Evolutionary conservation across 306 rosid genomes (phyloP), one percentile per base, ranked within the genome.

Genomic region (Rosa multiflora): DNA sequence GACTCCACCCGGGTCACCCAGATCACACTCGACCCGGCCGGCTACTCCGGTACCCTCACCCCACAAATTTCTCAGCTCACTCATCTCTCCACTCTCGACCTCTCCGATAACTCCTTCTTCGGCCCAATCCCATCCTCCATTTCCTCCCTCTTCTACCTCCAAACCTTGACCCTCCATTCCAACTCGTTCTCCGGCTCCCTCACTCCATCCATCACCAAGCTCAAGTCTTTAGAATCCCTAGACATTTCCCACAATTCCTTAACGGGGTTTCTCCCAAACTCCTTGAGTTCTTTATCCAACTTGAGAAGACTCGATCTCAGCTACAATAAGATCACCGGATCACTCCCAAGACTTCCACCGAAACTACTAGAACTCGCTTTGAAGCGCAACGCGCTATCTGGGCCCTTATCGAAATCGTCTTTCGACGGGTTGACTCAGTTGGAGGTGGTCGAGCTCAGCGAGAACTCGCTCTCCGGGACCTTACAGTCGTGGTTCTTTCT

Each of bases 11-110:
- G 83, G 23, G 81, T 94, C 83, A 88, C 84, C 76, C 97, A 94
- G 67, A 87, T 94, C 88, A 90, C 97, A 14, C 97, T 94, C 47
- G 99, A 92, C 91, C 92, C 97, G 0, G 94, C 89, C 7, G 91
- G 90, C 4, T 94, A 94, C 88, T 84, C 97, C 5, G 97, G 95
- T 18, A 29, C 89, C 0, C 97, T 94, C 81, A 82, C 89, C 23
- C 92, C 99, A 3, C 85, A 80, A 4, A 18, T 94, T 15, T 92
- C 97, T 35, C 84, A 47, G 2, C 89, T 94, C 92, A 80, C 92
- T 18, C 78, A 80, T 0, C 89, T 94, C 72, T 7, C 77, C 48
- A 84, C 84, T 47, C 89, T 94, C 8, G 99, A 92, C 86, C 87
- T 94, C 73, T 53, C 99, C 8, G 92, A 91, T 2, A 92, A 94